Evolutionary conservation across 768 basidiomycete genomes (phyloP), one percentile per base, ranked within the genome.

Genomic region (Boletus sp.): DNA sequence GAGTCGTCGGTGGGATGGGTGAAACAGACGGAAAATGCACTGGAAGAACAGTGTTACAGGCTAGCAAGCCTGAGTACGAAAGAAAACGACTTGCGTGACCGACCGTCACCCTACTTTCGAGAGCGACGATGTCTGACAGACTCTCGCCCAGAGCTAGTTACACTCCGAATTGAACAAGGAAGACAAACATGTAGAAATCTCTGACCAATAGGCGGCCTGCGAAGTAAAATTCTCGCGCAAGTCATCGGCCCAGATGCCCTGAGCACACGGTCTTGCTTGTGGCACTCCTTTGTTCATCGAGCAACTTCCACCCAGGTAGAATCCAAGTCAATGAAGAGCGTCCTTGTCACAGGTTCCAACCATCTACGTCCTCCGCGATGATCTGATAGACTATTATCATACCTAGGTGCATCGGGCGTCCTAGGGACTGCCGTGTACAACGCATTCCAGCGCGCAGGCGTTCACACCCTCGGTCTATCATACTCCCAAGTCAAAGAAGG

Each of bases 331-430:
- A 64, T 64, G 51, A 72, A 80, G 76, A 84, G 75, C 57, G 72
- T 85, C 25, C 70, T 84, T 17, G 67, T 87, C 50, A 87, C 85
- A 73, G 85, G 85, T 77, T 51, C 15, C 30, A 9, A 25, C 29
- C 23, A 33, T 50, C 37, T 17, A 43, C 21, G 1, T 50, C 48
- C 25, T 40, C 41, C 52, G 14, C 43, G 50, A 37, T 45, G 53
- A 46, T 43, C 72, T 60, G 29, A 62, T 30, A 17, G 17, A 33
- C 39, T 17, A 40, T 56, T 30, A 27, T 27, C 52, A 44, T 44
- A 17, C 32, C 29, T 14, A 94, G 94, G 94, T 58, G 94, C 94
- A 52, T 95, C 93, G 34, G 96, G 96, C 29, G 81, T 98, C 9
- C 82, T 98, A 11, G 96, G 96, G 10, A 76, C 87, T 7, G 90